Conservation (phyloP, 2,329 filamentous ascomycete species). For the Arachnopeziza araneosa region DNA sequence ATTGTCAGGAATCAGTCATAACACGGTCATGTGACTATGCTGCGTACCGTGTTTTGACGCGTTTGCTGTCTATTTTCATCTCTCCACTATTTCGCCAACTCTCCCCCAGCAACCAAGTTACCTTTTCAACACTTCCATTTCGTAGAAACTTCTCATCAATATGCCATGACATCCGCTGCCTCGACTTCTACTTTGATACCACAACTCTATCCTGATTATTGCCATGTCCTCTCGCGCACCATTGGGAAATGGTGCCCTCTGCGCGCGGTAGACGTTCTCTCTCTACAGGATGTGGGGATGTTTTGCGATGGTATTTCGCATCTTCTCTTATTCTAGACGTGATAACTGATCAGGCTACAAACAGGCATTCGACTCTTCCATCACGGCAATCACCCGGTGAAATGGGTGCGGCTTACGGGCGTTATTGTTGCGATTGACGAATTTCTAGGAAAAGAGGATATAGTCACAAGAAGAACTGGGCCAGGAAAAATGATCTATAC, state of each 20-base stretch:
- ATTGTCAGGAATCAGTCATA: background rate
- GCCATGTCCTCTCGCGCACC: constrained; percentile 58
- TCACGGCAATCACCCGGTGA: constrained; percentile 67
- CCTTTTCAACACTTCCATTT: background rate
- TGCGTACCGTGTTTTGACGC: background rate
- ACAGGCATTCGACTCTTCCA: constrained; percentile 46
- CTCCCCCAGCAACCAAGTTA: background rate
- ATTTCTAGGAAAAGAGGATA: constrained; percentile 28
- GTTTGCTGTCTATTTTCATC: background rate
- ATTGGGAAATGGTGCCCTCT: constrained; percentile 55
- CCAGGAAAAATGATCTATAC: constrained; percentile 43
- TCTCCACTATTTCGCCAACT: background rate
- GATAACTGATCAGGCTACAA: background rate
- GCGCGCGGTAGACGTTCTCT: constrained; percentile 44
- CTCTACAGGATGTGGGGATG: constrained; percentile 40
- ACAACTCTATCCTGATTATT: constrained; percentile 54
- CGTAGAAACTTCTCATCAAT: constrained; percentile 12
- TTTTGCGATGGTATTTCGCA: constrained; percentile 46
- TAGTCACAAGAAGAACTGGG: background rate
- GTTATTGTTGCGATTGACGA: constrained; percentile 60
- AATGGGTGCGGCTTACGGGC: constrained; percentile 68
- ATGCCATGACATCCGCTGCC: constrained; percentile 44
- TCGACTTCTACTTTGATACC: constrained; percentile 12
- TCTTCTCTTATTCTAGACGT: background rate
- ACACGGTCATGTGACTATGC: background rate